Base-by-base conservation (phyloP, 805 yeast species). In the Kockiozyma suomiensis region DNA sequence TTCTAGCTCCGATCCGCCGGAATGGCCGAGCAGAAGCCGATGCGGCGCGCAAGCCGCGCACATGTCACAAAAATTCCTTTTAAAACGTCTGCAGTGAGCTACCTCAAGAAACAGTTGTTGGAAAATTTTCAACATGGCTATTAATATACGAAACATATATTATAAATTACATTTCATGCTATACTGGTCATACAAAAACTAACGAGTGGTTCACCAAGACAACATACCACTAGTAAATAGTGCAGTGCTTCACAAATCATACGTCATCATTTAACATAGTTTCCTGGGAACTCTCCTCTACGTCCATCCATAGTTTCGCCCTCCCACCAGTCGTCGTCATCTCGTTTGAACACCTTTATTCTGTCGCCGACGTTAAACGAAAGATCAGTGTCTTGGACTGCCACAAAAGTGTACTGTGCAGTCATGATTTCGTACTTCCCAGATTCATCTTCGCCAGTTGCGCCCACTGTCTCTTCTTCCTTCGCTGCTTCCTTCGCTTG, bases 271-370 rank as follows among this genome's bases (percentile, higher is more conserved):
- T 68, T 68, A 17, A 80, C 79, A 64, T 80, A 80, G 56, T 81
- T 82, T 35, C 72, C 70, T 3, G 85, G 85, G 58, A 81, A 78
- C 52, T 74, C 62, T 0, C 85, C 85, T 5, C 68, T 62, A 4
- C 65, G 59, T 1, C 82, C 82, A 47, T 77, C 76, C 26, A 56
- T 51, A 7, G 76, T 71, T 48, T 68, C 68, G 13, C 84, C 84
- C 57, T 73, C 72, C 85, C 85, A 82, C 85, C 85, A 81, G 30
- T 78, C 78, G 1, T 73, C 72, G 30, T 72, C 75, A 12, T 68
- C 68, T 46, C 70, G 74, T 26, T 74, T 73, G 28, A 76, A 58
- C 7, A 77, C 72, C 35, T 67, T 63, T 49, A 76, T 69, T 51
- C 61, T 57, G 46, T 76, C 79, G 17, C 79, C 79, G 35, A 66